These are phyloP conservation scores for Taphrina communis DNA, from an alignment of 1,139 yeast genomes.

Conservation along the genomic window DNA sequence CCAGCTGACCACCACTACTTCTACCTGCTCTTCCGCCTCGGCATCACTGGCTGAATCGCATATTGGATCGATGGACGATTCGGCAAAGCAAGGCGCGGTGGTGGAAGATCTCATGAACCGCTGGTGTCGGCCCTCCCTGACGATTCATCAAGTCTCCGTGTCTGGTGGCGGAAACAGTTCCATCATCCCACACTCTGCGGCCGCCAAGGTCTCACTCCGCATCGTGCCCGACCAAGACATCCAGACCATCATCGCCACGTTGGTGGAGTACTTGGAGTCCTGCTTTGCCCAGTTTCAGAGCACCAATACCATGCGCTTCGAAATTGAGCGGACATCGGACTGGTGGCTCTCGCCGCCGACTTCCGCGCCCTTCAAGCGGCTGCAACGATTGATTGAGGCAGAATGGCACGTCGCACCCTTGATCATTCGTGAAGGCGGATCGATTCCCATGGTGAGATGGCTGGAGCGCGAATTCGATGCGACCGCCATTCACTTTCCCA, in stretches of 20 bases:
- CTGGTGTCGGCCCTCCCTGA: slow-evolving; percentile 90
- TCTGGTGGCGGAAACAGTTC: slow-evolving; percentile 91
- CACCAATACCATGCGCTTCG: slow-evolving; percentile 60
- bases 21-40: not conserved
- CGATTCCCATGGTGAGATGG: slow-evolving; percentile 87
- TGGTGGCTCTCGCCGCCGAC: slow-evolving; percentile 93
- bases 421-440: slow-evolving; percentile 93
- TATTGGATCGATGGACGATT: not conserved
- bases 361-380: slow-evolving; percentile 71
- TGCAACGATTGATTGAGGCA: slow-evolving; percentile 63
- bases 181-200: slow-evolving; percentile 82
- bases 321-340: slow-evolving; percentile 79
- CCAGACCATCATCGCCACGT: slow-evolving; percentile 60
- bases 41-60: not conserved
- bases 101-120: slow-evolving; percentile 68
- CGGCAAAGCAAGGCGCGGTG: slow-evolving; percentile 24
- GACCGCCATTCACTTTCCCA: slow-evolving; percentile 93
- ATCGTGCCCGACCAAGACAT: slow-evolving; percentile 88
- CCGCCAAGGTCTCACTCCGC: slow-evolving; percentile 78
- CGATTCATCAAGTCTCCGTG: slow-evolving; percentile 83
- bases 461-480: slow-evolving; percentile 82
- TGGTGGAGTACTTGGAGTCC: slow-evolving; percentile 58
- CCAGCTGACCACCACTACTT: not conserved
- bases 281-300: slow-evolving; percentile 61
- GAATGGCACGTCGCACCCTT: slow-evolving; percentile 78